Percentiles rank a stretch among this genome's conserved stretches.
These are phyloP conservation scores for Mimosa pudica DNA, from an alignment of 306 rosid species.

Conservation along the genomic window DNA sequence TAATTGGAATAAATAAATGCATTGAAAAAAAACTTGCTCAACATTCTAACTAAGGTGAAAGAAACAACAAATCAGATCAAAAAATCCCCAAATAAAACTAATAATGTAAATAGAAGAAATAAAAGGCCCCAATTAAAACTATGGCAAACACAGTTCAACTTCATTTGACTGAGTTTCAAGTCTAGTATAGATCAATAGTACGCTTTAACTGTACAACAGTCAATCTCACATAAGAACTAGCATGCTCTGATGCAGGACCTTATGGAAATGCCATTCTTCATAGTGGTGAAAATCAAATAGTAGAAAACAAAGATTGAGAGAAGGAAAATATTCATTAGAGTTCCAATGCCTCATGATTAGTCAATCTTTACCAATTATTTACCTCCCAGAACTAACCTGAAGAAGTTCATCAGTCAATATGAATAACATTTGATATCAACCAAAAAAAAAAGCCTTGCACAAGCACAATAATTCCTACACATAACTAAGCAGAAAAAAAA, in stretches of 20 bases:
- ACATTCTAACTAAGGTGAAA: neutral
- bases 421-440: neutral
- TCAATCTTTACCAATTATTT: neutral
- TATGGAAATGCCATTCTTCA: constrained; percentile 21
- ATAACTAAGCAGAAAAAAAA: neutral
- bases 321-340: neutral
- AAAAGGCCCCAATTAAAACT: neutral
- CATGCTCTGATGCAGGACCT: neutral
- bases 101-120: neutral
- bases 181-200: neutral
- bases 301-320: neutral
- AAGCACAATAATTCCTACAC: neutral
- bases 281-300: constrained; percentile 15
- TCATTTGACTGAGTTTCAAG: neutral
- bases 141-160: too few relatives aligned
- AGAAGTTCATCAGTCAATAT: neutral
- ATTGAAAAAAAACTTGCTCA: neutral
- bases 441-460: neutral
- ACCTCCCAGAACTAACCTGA: constrained; percentile 4
- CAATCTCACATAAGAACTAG: neutral
- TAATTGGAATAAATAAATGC: constrained; percentile 1
- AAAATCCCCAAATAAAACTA: constrained; percentile 10
- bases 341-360: neutral
- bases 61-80: neutral
- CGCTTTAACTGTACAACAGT: neutral